Evolutionary conservation across 176 grass and related monocot species (phyloP).

Genomic region (Zea luxurians): DNA sequence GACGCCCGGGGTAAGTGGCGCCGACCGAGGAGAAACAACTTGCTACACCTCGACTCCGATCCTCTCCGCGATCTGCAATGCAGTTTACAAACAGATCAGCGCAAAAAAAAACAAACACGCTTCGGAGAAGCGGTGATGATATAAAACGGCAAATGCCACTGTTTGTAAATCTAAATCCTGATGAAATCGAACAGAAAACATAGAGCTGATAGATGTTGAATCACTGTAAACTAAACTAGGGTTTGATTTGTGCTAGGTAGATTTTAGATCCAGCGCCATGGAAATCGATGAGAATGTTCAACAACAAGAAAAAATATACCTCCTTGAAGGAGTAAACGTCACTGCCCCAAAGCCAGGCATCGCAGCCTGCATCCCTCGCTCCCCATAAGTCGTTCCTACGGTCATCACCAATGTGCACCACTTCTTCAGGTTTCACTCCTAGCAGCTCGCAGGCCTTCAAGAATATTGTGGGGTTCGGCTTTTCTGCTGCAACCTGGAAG

Average conservation of each 20-base stretch:
- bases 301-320: conserved; percentile 42
- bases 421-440: conserved; percentile 84
- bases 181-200: background rate
- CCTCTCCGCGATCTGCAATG: conserved; percentile 48
- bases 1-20: background rate
- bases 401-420: conserved; percentile 93
- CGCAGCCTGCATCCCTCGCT: conserved; percentile 93
- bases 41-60: conserved; percentile 47
- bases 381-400: conserved; percentile 95
- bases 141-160: background rate
- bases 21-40: background rate
- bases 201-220: background rate
- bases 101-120: background rate
- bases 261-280: background rate
- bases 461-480: conserved; percentile 98
- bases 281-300: background rate
- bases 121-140: background rate
- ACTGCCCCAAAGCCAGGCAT: conserved; percentile 95
- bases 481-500: conserved; percentile 80
- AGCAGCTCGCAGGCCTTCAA: conserved; percentile 84
- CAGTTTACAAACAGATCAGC: background rate
- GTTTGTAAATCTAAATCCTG: background rate
- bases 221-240: background rate
- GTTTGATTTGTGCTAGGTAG: background rate
- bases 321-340: conserved; percentile 96